Conservation (phyloP, 2,329 filamentous ascomycete genomes). For the Ophiocordyceps camponoti-floridani region DNA sequence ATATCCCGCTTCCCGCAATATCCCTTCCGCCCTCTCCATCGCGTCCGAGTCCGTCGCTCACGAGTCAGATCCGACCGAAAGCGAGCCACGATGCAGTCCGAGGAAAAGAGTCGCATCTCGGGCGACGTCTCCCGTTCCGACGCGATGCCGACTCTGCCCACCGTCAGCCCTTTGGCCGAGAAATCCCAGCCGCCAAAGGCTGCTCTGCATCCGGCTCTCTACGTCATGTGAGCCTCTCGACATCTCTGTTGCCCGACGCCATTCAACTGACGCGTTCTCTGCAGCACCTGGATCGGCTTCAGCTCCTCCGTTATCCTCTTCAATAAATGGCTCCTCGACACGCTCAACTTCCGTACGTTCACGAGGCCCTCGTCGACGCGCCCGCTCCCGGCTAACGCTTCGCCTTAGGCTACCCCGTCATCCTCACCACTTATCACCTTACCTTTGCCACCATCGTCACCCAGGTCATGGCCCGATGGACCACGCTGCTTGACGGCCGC, state of each 20-base stretch:
- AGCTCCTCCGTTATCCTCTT: constrained; percentile 77
- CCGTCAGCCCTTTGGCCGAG: not conserved
- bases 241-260: no score
- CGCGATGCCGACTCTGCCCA: not conserved
- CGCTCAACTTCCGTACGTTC: constrained; percentile 53
- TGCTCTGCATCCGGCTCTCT: constrained; percentile 20
- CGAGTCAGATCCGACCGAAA: not conserved
- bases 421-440: constrained; percentile 52
- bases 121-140: constrained; percentile 40
- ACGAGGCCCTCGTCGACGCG: no score
- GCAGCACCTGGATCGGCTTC: constrained; percentile 61
- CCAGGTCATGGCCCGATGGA: constrained; percentile 46
- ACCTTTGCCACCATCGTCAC: constrained; percentile 47
- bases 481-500: constrained; percentile 42
- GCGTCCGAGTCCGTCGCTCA: constrained; percentile 2
- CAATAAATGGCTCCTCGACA: constrained; percentile 79
- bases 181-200: constrained; percentile 2
- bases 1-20: constrained; percentile 15
- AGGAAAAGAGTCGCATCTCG: constrained; percentile 72
- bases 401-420: constrained; percentile 18
- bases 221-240: constrained; percentile 11
- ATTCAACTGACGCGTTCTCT: not conserved
- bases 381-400: constrained; percentile 17
- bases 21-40: constrained; percentile 2
- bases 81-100: constrained; percentile 1